These are phyloP conservation scores for Elsinoe batatas DNA, from an alignment of 2,329 filamentous ascomycete species.

Conservation along the genomic window DNA sequence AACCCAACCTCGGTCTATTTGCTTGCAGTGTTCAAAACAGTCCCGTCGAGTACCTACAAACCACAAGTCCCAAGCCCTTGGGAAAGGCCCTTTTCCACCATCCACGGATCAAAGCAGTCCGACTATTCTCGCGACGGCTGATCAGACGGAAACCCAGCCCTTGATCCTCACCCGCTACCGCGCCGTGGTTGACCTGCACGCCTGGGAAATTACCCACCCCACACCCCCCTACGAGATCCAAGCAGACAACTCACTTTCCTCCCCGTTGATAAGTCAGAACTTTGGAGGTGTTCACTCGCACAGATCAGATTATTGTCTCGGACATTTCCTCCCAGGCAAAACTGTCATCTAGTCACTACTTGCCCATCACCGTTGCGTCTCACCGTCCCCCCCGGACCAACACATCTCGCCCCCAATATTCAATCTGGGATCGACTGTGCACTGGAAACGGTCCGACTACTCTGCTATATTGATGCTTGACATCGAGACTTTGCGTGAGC, in stretches of 20 bases:
- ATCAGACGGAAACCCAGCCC: background rate
- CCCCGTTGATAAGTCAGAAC: background rate
- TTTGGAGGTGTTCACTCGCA: background rate
- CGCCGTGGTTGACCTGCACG: slow-evolving; percentile 4
- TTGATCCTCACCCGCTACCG: background rate
- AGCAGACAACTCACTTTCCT: background rate
- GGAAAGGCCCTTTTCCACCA: background rate
- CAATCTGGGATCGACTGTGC: background rate
- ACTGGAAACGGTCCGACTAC: background rate
- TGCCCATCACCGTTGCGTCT: background rate
- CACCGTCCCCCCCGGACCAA: background rate
- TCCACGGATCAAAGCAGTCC: background rate
- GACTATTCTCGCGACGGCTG: background rate
- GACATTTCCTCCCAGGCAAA: background rate
- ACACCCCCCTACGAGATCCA: background rate
- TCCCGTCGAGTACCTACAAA: too few species aligned
- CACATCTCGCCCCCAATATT: slow-evolving; percentile 1
- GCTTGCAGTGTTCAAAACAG: too few species aligned
- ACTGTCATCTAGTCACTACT: too few species aligned
- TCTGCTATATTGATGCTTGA: background rate
- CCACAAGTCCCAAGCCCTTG: background rate
- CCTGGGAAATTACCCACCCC: slow-evolving; percentile 2
- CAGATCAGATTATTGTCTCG: background rate
- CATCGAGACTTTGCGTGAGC: background rate
- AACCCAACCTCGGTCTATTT: background rate